A percentile compares a stretch with the other conserved stretches of the same genome.
Evolutionary conservation across 176 grass and related monocot species (phyloP).

Genomic region (Dactylis glomerata): DNA sequence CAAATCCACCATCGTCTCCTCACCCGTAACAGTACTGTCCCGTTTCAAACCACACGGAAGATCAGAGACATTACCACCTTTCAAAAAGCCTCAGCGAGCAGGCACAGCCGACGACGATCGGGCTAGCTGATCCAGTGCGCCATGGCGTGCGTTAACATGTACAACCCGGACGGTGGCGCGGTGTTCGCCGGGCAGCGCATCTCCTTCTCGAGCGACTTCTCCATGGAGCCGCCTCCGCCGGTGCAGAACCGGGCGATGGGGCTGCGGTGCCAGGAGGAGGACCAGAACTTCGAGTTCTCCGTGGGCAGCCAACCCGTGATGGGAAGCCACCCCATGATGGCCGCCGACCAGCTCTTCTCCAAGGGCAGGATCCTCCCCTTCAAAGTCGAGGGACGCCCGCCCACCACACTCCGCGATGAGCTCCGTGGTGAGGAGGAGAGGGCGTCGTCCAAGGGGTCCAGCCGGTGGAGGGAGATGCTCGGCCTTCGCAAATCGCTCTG

Average conservation of each 20-base stretch:
- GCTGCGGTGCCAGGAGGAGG: constrained; percentile 53
- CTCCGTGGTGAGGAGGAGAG: constrained; percentile 41
- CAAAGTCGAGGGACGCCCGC: constrained; percentile 55
- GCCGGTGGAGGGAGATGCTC: constrained; percentile 86
- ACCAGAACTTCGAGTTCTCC: constrained; percentile 93
- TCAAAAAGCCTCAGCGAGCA: constrained; percentile 17
- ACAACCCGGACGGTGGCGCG: constrained; percentile 53
- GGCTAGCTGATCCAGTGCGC: not conserved
- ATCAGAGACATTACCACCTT: constrained; percentile 10
- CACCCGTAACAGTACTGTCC: constrained; percentile 38
- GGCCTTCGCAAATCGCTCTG: constrained; percentile 57
- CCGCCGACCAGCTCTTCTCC: constrained; percentile 97
- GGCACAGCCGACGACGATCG: not conserved
- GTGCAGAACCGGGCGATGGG: constrained; percentile 49
- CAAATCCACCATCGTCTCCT: not conserved
- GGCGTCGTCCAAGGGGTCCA: constrained; percentile 44
- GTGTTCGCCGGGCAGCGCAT: constrained; percentile 69
- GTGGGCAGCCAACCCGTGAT: constrained; percentile 76
- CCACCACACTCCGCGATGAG: constrained; percentile 64
- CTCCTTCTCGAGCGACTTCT: constrained; percentile 99
- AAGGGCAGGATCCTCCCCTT: constrained; percentile 88
- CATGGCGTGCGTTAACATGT: constrained; percentile 98
- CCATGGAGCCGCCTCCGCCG: constrained; percentile 60
- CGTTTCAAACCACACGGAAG: not conserved
- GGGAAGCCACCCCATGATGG: constrained; percentile 83